phyloP scores from a whole-genome alignment of 345 rosid species.

The Hibiscus syriacus region DNA sequence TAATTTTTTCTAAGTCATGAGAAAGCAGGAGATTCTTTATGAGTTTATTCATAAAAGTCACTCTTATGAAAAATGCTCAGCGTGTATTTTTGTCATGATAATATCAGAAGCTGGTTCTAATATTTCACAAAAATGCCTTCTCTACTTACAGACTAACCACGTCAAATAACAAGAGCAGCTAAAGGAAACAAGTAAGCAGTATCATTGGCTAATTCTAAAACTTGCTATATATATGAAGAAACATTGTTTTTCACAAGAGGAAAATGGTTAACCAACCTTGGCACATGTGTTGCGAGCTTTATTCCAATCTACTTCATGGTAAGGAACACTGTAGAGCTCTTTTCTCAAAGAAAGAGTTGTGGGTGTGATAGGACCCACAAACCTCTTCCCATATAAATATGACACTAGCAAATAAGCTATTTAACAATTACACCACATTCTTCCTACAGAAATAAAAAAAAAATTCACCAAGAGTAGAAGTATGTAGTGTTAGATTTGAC shows the following conservation, averaged over 20 bases:
- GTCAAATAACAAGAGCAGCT: neutral
- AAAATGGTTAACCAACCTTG: constrained; percentile 17
- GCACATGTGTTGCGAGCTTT: constrained; percentile 34
- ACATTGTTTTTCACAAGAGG: neutral
- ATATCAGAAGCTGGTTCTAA: neutral
- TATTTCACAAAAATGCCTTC: neutral
- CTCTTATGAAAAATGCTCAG: too few species aligned
- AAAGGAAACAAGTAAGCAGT: neutral
- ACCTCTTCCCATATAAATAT: neutral
- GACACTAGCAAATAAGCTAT: constrained; percentile 23
- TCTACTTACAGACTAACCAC: too few species aligned
- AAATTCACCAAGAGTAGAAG: neutral
- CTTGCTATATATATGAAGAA: too few species aligned
- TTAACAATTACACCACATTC: constrained; percentile 24
- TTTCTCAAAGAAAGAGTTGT: constrained; percentile 20
- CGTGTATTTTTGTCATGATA: neutral
- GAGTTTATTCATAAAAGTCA: too few species aligned
- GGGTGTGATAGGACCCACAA: constrained; percentile 17
- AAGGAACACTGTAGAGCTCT: constrained; percentile 35
- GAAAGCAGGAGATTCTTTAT: too few species aligned
- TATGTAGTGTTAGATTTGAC: too few species aligned
- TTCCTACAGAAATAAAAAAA: constrained; percentile 15
- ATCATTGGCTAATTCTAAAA: constrained; percentile 13
- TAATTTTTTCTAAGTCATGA: too few species aligned
- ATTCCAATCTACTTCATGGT: constrained; percentile 30